These are phyloP conservation scores for Colletotrichum trifolii DNA, from an alignment of 2,329 filamentous ascomycete genomes.

Conservation along the genomic window DNA sequence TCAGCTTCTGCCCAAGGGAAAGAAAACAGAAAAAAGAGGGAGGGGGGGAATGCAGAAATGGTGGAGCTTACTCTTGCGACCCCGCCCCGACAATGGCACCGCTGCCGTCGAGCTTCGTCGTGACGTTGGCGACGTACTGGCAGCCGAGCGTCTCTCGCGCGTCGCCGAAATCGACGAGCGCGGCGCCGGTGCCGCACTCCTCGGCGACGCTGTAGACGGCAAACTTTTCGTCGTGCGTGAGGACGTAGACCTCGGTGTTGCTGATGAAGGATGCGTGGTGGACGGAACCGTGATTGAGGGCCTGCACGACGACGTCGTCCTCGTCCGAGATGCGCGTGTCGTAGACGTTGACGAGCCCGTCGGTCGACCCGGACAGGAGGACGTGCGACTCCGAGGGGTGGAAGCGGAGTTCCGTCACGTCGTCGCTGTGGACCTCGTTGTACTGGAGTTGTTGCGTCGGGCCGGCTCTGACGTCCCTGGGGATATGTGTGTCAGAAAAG, in stretches of 20 bases:
- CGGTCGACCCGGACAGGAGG: constrained; percentile 81
- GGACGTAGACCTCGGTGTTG: constrained; percentile 72
- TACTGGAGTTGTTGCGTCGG: constrained; percentile 63
- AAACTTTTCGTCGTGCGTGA: constrained; percentile 83
- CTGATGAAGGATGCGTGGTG: constrained; percentile 80
- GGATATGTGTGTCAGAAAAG: constrained; percentile 32
- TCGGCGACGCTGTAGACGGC: constrained; percentile 78
- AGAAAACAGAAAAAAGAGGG: not conserved
- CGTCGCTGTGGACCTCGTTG: constrained; percentile 74
- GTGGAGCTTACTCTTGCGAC: constrained; percentile 68
- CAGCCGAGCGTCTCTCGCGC: constrained; percentile 73
- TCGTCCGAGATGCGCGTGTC: constrained; percentile 77
- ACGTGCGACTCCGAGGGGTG: constrained; percentile 70
- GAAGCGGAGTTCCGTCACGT: constrained; percentile 70
- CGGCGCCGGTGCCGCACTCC: constrained; percentile 67
- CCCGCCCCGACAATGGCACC: constrained; percentile 73
- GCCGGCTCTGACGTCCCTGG: constrained; percentile 68
- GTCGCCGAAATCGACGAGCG: constrained; percentile 73
- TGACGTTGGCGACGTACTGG: constrained; percentile 79
- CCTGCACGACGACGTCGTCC: constrained; percentile 81
- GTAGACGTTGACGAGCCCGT: constrained; percentile 82
- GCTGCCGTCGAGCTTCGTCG: constrained; percentile 66
- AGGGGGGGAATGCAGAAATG: not conserved
- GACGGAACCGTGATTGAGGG: constrained; percentile 80
- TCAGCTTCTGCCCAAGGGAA: constrained; percentile 3